phyloP scores from a whole-genome alignment of 306 rosid species.

The Citrullus amarus region DNA sequence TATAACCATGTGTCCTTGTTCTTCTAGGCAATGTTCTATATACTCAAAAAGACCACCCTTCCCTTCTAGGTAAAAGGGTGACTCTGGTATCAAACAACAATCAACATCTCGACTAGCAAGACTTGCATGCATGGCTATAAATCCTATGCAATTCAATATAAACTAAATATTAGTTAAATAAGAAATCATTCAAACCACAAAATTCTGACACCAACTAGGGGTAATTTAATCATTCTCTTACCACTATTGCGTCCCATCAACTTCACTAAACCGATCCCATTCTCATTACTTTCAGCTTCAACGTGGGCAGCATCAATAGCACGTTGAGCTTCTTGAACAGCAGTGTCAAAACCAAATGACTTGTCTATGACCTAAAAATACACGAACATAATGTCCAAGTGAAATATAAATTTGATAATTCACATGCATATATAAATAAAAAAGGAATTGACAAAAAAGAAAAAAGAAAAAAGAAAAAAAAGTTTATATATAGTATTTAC shows the following conservation, averaged over 20 bases:
- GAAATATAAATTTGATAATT: no score
- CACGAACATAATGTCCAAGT: not conserved
- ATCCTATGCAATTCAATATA: constrained; percentile 24
- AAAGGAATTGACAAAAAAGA: not conserved
- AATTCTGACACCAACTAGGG: not conserved
- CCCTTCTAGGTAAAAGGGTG: constrained; percentile 56
- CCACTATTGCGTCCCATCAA: constrained; percentile 67
- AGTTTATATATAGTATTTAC: constrained; percentile 5
- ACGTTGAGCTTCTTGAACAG: constrained; percentile 47
- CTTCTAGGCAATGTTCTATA: constrained; percentile 40
- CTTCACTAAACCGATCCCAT: constrained; percentile 51
- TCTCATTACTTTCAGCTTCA: constrained; percentile 56
- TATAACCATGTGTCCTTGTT: constrained; percentile 60
- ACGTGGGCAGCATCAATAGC: constrained; percentile 56
- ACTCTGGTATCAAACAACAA: constrained; percentile 70
- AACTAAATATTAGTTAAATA: not conserved
- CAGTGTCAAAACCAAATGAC: constrained; percentile 46
- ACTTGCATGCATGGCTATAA: constrained; percentile 58
- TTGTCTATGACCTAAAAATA: constrained; percentile 36
- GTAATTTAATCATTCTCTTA: constrained; percentile 10
- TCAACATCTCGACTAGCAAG: constrained; percentile 67
- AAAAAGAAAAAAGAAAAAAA: no score
- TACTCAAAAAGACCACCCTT: constrained; percentile 44
- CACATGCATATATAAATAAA: no score
- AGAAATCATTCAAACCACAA: no score